Evolutionary conservation across 2,329 filamentous ascomycete genomes (phyloP).

Genomic region (Parastagonospora nodorum): DNA sequence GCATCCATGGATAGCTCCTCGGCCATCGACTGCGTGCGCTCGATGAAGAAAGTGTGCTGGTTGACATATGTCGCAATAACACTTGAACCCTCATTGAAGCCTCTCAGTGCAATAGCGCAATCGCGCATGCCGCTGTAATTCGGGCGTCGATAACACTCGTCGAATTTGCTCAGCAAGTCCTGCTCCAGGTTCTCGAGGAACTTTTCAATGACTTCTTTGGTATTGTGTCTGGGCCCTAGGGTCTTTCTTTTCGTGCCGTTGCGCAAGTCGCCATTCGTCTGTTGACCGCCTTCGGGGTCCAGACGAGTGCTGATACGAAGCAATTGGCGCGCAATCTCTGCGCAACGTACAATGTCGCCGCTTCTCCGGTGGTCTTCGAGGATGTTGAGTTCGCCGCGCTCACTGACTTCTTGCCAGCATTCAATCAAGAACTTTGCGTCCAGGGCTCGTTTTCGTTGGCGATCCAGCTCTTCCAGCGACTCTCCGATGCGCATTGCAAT

Average conservation of each 20-base stretch:
- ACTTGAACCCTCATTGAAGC: conserved; percentile 94
- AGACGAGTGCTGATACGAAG: conserved; percentile 92
- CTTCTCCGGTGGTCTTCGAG: conserved; percentile 86
- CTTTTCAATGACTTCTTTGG: conserved; percentile 90
- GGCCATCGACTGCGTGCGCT: conserved; percentile 86
- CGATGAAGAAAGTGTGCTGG: conserved; percentile 99
- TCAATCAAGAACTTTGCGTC: conserved; percentile 95
- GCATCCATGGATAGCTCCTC: conserved; percentile 79
- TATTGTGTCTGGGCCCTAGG: conserved; percentile 60
- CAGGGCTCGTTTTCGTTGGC: conserved; percentile 84
- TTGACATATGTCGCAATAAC: conserved; percentile 97
- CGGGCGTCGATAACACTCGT: conserved; percentile 91
- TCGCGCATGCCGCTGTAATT: conserved; percentile 99
- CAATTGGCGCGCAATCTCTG: conserved; percentile 89
- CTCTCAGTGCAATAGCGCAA: conserved; percentile 88
- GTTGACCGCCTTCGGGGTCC: conserved; percentile 69
- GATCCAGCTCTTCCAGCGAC: conserved; percentile 89
- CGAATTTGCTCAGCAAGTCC: conserved; percentile 92
- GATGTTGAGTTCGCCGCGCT: conserved; percentile 83
- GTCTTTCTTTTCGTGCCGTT: conserved; percentile 54
- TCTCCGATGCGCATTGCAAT: conserved; percentile 94
- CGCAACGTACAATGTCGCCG: conserved; percentile 90
- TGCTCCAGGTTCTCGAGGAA: conserved; percentile 96
- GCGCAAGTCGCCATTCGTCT: conserved; percentile 46
- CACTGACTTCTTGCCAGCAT: conserved; percentile 95